A percentile compares a stretch with the other conserved stretches of the same genome.
Conservation (phyloP, 106 monocot species). For the Dendrobium huoshanense region DNA sequence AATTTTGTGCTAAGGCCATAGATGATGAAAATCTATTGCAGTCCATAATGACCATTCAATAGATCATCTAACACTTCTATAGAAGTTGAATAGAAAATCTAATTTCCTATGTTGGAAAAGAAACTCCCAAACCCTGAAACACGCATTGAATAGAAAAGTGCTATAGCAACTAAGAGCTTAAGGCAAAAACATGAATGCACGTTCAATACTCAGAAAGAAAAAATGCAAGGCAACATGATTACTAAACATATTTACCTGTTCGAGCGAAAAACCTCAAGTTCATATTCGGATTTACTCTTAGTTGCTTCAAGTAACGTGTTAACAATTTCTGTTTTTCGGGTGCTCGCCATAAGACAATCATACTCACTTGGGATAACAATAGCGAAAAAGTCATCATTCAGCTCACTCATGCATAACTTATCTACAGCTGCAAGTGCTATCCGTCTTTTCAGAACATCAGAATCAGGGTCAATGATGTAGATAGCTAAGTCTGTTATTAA, state of each 20-base stretch:
- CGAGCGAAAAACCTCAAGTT: conserved; percentile 50
- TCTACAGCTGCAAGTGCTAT: conserved; percentile 79
- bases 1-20: neutral
- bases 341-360: conserved; percentile 90
- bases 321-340: conserved; percentile 71
- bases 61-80: neutral
- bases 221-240: neutral
- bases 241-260: conserved; percentile 46
- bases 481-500: conserved; percentile 85
- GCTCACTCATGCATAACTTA: conserved; percentile 59
- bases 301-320: conserved; percentile 60
- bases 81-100: neutral
- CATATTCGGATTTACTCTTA: conserved; percentile 46
- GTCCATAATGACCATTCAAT: neutral
- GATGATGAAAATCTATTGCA: neutral
- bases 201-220: neutral
- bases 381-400: conserved; percentile 87
- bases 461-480: conserved; percentile 77
- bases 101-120: neutral
- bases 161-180: neutral
- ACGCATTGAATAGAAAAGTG: neutral
- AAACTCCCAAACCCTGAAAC: neutral
- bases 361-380: conserved; percentile 86
- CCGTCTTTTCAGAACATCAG: conserved; percentile 63
- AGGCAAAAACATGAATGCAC: neutral